Evolutionary conservation across 805 yeast species (phyloP), one percentile per base, ranked within the genome.

Genomic region (Starmera dryadoides): DNA sequence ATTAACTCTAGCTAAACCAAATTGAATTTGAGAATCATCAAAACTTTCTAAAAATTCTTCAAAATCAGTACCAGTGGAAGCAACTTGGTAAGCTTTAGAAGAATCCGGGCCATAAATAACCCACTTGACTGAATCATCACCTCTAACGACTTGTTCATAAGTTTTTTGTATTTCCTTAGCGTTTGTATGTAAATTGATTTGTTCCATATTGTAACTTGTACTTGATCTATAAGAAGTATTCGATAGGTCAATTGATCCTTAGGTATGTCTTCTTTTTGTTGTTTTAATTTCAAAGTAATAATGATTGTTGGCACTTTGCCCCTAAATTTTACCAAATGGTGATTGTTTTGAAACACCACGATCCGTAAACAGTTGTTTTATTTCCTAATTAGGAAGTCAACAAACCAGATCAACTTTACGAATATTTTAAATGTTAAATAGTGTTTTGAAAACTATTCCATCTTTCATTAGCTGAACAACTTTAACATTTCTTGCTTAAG

Each of bases 21-120:
- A 93, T 66, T 89, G 95, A 43, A 89, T 86, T 42, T 79, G 77
- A 3, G 94, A 84, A 48, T 91, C 97, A 49, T 80, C 82, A 58
- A 93, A 91, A 45, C 84, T 76, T 29, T 75, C 79, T 30, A 86
- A 78, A 55, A 93, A 87, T 41, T 86, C 96, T 32, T 69, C 69
- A 51, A 93, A 78, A 40, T 74, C 79, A 35, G 69, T 61, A 34
- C 91, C 93, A 5, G 75, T 58, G 47, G 61, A 56, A 47, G 63
- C 50, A 46, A 73, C 68, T 42, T 59, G 47, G 56, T 69, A 63
- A 44, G 67, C 64, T 42, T 61, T 64, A 30, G 69, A 61, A 35
- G 71, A 72, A 49, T 79, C 80, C 29, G 93, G 91, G 10, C 89
- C 79, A 59, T 82, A 85, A 30, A 93, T 79, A 22, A 84, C 85